Base-by-base conservation (phyloP, 2,329 filamentous ascomycete species). In the Trichophyton equinum region DNA sequence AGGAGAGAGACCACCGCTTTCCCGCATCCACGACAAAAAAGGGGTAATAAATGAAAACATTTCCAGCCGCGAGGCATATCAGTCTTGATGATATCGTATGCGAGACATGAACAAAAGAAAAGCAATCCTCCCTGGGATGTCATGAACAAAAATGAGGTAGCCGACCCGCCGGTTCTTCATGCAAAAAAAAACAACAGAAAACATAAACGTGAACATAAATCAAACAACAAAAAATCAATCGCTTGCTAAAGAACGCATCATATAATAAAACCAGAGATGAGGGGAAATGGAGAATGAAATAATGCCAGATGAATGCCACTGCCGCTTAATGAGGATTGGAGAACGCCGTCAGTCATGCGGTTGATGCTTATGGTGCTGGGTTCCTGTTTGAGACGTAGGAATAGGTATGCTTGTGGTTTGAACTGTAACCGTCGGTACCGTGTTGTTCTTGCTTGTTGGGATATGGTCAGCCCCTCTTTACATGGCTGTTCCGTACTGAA, bases 401-500 rank as follows among this genome's bases (percentile, higher is more conserved):
- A 38, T 44, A 44, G 11, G 20, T 51, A 20, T 20, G 44, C 33
- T 13, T 13, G 53, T 20, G 20, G 47, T 46, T 22, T 40, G 59
- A 57, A 49, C 22, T 33, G 62, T 30, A 6, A 30, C 49, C 38
- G 36, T 57, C 51, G 72, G 72, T 75, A 64, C 69, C 67, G 74
- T 25, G 20, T 15, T 51, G 44, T 47, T 61, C 51, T 62, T 25
- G 62, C 42, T 61, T 62, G 58, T 66, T 67, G 64, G 62, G 18
- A 53, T n/a, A 33, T 27, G 6, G 22, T 9, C 4, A 18, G 66
- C 67, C 8, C 65, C 65, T 64, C 80, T 76, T 80, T 88, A 96
- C 80, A 95, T 95, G 66, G 87, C 91, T 65, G 89, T 86, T 65
- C 82, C 82, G 71, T 84, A 85, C 66, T 82, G 80, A 68, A 82